Percentiles rank a stretch among this genome's conserved stretches.
Conservation (phyloP, 1,139 yeast genomes). For the Kodamaea arcana region DNA sequence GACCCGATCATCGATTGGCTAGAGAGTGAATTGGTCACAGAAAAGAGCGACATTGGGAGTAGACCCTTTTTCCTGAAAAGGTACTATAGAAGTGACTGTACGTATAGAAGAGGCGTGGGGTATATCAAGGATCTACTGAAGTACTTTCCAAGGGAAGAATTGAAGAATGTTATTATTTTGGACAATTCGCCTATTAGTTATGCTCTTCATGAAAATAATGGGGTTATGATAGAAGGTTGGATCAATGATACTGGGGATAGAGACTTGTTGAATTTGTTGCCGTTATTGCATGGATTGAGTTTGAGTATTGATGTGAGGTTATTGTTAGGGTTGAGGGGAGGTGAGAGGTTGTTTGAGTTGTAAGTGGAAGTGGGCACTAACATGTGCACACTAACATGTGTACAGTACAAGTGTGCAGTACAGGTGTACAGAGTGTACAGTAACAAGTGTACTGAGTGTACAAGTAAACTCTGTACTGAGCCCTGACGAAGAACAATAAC, state of each 20-base stretch:
- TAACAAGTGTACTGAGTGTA: too few relatives aligned
- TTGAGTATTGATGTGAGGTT: slow-evolving; percentile 84
- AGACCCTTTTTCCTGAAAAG: slow-evolving; percentile 49
- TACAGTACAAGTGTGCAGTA: too few relatives aligned
- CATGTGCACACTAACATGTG: too few relatives aligned
- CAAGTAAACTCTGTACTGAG: too few relatives aligned
- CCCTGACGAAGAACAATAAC: too few relatives aligned
- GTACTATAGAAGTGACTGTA: slow-evolving; percentile 77
- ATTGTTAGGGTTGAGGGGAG: slow-evolving; percentile 69
- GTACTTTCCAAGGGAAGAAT: slow-evolving; percentile 37
- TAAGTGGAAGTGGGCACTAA: slow-evolving; percentile 1
- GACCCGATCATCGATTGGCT: slow-evolving; percentile 95
- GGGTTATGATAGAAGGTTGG: slow-evolving; percentile 95
- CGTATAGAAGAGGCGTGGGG: slow-evolving; percentile 72
- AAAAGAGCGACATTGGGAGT: slow-evolving; percentile 21
- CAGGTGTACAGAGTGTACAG: too few relatives aligned
- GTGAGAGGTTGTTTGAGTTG: slow-evolving; percentile 68
- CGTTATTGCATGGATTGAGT: slow-evolving; percentile 75
- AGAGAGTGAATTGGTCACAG: slow-evolving; percentile 30
- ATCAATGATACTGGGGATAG: slow-evolving; percentile 89
- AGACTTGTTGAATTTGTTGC: slow-evolving; percentile 74
- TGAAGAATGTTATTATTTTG: slow-evolving; percentile 70
- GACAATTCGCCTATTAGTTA: slow-evolving; percentile 93
- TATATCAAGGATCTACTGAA: slow-evolving; percentile 79
- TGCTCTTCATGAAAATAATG: slow-evolving; percentile 79